A percentile compares a stretch with the other conserved stretches of the same genome.
These are phyloP conservation scores for Exutisphaerella laricina DNA, from an alignment of 2,329 filamentous ascomycete species.

Conservation along the genomic window DNA sequence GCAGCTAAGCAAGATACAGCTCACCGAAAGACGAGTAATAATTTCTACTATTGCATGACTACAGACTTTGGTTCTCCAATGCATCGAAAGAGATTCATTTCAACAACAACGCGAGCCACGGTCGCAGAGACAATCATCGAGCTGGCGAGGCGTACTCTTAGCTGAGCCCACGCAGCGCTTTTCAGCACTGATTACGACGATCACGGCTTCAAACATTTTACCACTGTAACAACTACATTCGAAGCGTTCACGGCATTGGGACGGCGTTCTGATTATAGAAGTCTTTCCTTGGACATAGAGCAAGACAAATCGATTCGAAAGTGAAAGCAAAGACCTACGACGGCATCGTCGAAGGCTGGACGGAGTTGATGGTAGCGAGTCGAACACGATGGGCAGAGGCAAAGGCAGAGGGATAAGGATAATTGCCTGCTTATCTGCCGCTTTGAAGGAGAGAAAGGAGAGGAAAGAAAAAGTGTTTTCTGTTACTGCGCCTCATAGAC, in stretches of 20 bases:
- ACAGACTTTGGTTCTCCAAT: slow-evolving; percentile 6
- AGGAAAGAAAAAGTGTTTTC: slow-evolving; percentile 3
- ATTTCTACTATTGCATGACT: slow-evolving; percentile 9
- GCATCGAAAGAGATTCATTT: neutral
- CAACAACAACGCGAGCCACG: slow-evolving; percentile 1
- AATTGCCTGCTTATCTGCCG: neutral
- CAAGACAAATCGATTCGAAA: slow-evolving; percentile 12
- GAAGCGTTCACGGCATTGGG: slow-evolving; percentile 16
- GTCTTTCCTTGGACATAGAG: slow-evolving; percentile 20
- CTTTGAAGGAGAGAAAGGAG: neutral
- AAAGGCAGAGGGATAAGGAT: neutral
- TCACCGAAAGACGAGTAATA: slow-evolving; percentile 26
- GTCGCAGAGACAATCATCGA: slow-evolving; percentile 4
- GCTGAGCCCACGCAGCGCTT: slow-evolving; percentile 30
- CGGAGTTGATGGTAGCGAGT: slow-evolving; percentile 4
- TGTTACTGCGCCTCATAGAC: slow-evolving; percentile 9
- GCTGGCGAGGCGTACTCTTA: slow-evolving; percentile 29
- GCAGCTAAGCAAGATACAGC: slow-evolving; percentile 15
- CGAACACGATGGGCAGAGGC: too few relatives aligned
- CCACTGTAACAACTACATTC: slow-evolving; percentile 19
- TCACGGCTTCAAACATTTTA: slow-evolving; percentile 8
- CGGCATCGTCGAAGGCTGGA: slow-evolving; percentile 2
- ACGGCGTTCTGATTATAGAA: slow-evolving; percentile 13
- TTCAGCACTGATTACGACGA: neutral
- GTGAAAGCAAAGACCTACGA: slow-evolving; percentile 8